Evolutionary conservation across 2,329 filamentous ascomycete species (phyloP).

Genomic region (Cryphonectria carpinicola): DNA sequence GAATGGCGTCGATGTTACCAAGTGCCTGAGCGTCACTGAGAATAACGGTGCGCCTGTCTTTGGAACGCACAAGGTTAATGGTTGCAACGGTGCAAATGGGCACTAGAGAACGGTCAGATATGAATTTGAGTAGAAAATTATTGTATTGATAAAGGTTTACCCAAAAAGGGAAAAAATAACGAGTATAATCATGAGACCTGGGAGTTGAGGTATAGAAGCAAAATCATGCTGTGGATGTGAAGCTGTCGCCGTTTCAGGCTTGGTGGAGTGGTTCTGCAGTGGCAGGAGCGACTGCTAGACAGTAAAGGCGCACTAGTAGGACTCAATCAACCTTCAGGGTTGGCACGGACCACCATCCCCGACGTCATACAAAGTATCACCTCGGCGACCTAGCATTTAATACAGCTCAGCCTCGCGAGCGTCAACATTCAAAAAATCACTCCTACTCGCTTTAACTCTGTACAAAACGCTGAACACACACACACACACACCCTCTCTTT

Average conservation of each 20-base stretch:
- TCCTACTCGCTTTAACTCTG: neutral
- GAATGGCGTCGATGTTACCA: slow-evolving; percentile 48
- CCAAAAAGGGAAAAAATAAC: no score
- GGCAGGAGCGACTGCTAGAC: neutral
- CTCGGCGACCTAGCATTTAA: neutral
- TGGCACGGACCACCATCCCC: neutral
- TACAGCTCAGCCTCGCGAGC: neutral
- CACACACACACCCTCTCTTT: neutral
- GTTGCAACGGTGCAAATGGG: neutral
- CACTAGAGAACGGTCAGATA: neutral
- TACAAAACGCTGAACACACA: neutral
- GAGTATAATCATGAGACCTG: neutral
- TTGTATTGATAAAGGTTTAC: neutral
- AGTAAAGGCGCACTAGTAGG: no score
- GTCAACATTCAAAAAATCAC: slow-evolving; percentile 1
- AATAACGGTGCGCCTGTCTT: slow-evolving; percentile 25
- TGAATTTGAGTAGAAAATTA: no score
- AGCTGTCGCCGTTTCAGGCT: neutral
- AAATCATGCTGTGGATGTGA: no score
- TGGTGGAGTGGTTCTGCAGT: neutral
- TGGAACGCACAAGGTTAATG: slow-evolving; percentile 18
- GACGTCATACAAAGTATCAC: slow-evolving; percentile 1
- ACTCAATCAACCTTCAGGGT: neutral
- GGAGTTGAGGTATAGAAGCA: no score
- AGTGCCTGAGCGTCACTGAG: slow-evolving; percentile 13